Base-by-base conservation (phyloP, 73 alveolate genomes). In the Paramecium octaurelia region DNA sequence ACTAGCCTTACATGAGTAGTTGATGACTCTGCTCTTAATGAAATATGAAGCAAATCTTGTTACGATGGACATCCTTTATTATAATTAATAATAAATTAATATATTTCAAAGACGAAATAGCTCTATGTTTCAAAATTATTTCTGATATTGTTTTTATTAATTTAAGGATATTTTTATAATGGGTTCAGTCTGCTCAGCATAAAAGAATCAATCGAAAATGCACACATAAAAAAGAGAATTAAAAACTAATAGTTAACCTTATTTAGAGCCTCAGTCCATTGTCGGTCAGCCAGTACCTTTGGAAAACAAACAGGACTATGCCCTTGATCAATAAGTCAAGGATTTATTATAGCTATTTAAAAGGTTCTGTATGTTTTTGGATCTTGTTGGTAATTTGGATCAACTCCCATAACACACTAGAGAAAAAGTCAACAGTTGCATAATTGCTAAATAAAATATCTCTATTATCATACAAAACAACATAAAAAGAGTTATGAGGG, bases 21-120 rank as follows among this genome's bases (percentile, higher is more conserved):
- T 42, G 12, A 80, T 42, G 18, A 80, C 91, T 80, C 91, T 80
- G 18, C 75, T 80, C 75, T 80, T 80, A 10, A 80, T 23, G 91
- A 80, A 80, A 31, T 80, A 44, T 20, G 35, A 21, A 44, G 75
- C 75, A 46, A 80, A 44, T 80, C 91, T 80, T 43, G 87, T 73
- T 36, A 73, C 59, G 40, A 73, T 73, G 87, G 87, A 73, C 87
- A 73, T 73, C 57, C 46, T 73, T 18, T 31, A 73, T 36, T 73
- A 73, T 36, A 29, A 29, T 36, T 36, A 23, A 68, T 68, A 73
- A 34, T 73, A 73, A 64, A 64, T 64, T 64, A 64, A 31, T 64
- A 64, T 64, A 31, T 54, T n/a, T 54, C 0, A 1, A 54, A 18
- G 9, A 5, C 9, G 5, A 54, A 14, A 18, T n/a, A 18, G 21